Conservation (phyloP, 202 grass and related monocot genomes). For the Sporobolus alterniflorus region DNA sequence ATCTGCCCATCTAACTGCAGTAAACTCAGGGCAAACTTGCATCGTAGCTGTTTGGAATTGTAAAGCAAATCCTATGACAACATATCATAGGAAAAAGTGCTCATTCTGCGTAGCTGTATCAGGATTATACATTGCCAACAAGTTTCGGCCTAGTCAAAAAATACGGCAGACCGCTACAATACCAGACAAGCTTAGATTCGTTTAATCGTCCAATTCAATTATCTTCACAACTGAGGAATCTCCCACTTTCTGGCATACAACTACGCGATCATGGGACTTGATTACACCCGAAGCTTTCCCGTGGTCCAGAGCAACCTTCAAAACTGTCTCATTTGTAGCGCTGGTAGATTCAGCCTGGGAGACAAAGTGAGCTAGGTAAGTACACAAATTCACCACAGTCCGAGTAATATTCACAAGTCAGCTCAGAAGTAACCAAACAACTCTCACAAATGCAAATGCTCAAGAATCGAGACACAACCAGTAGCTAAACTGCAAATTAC, state of each 20-base stretch:
- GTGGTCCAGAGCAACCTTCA: conserved; percentile 95
- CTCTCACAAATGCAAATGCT: background rate
- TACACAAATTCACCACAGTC: background rate
- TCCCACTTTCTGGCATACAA: conserved; percentile 93
- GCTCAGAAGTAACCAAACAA: background rate
- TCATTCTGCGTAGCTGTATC: conserved; percentile 23
- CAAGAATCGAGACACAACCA: background rate
- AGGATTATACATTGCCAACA: conserved; percentile 44
- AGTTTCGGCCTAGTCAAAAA: conserved; percentile 39
- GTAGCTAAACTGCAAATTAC: background rate
- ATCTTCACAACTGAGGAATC: conserved; percentile 98
- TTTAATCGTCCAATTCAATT: conserved; percentile 91
- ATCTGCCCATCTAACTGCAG: too few species aligned
- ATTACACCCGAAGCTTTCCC: conserved; percentile 87
- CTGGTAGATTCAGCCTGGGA: conserved; percentile 84
- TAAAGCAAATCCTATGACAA: conserved; percentile 29
- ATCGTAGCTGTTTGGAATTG: background rate
- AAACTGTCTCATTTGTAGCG: conserved; percentile 84
- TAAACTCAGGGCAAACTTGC: background rate
- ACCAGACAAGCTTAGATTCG: conserved; percentile 9
- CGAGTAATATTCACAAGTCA: background rate
- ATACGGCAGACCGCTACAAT: conserved; percentile 19
- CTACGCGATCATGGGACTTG: conserved; percentile 90
- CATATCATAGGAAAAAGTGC: conserved; percentile 34
- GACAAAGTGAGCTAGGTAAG: background rate